A percentile compares a stretch with the other conserved stretches of the same genome.
These are phyloP conservation scores for Trichocladium antarcticum DNA, from an alignment of 495 filamentous ascomycete genomes.

Conservation along the genomic window DNA sequence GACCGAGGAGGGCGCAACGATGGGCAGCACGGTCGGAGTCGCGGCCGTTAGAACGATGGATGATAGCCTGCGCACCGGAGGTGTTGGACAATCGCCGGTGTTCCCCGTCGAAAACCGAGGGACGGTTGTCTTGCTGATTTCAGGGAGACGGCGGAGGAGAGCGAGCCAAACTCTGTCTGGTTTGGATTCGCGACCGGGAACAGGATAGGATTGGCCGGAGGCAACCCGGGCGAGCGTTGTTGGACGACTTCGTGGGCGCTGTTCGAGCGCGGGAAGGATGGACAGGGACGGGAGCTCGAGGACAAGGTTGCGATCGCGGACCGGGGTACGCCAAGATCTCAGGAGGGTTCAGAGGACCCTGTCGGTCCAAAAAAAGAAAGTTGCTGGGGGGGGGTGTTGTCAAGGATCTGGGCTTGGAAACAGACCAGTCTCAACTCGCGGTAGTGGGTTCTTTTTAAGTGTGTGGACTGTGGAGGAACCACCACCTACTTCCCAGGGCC, in stretches of 20 bases:
- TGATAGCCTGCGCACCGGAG: too few species aligned
- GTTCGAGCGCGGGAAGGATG: conserved; percentile 2
- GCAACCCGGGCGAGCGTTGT: neutral
- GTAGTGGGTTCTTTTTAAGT: conserved; percentile 12
- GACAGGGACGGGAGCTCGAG: neutral
- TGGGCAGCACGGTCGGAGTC: too few species aligned
- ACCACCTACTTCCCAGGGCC: neutral
- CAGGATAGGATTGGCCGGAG: conserved; percentile 15
- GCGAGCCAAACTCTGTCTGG: conserved; percentile 3
- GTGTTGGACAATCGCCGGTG: too few species aligned
- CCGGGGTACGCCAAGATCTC: conserved; percentile 9
- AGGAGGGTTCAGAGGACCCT: conserved; percentile 9
- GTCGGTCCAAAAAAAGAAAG: conserved; percentile 16
- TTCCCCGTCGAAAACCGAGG: too few species aligned
- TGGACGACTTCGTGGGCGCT: conserved; percentile 1
- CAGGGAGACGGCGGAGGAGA: neutral
- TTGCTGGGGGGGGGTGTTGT: conserved; percentile 16
- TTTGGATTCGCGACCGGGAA: conserved; percentile 12
- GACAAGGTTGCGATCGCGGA: neutral
- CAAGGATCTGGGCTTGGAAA: conserved; percentile 2
- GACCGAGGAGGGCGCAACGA: too few species aligned
- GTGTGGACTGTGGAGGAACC: too few species aligned
- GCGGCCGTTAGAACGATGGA: too few species aligned
- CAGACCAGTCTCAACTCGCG: neutral
- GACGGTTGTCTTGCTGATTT: too few species aligned